Evolutionary conservation across 2,329 filamentous ascomycete species (phyloP).

Genomic region (Basipetospora sp.): DNA sequence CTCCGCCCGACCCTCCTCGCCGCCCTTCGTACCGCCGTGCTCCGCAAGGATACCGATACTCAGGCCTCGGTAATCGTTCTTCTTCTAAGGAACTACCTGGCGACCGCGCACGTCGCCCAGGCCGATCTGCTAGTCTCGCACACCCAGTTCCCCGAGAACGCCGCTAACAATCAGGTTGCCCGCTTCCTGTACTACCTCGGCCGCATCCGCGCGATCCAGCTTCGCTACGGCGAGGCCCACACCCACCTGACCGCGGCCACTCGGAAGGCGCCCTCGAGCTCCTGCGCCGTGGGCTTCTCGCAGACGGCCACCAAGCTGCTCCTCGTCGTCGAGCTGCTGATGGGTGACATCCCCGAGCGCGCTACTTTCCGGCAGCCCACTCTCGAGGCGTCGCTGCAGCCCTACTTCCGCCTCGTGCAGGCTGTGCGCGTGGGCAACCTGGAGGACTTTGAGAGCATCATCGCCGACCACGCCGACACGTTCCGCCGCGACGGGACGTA

Average conservation of each 20-base stretch:
- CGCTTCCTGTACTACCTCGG: slow-evolving; percentile 95
- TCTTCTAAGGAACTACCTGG: slow-evolving; percentile 86
- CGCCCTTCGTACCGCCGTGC: slow-evolving; percentile 82
- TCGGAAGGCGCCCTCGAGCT: slow-evolving; percentile 81
- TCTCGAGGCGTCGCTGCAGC: slow-evolving; percentile 74
- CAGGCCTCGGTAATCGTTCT: slow-evolving; percentile 92
- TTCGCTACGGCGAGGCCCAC: slow-evolving; percentile 93
- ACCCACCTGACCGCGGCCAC: slow-evolving; percentile 86
- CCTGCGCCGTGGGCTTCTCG: slow-evolving; percentile 82
- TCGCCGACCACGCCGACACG: slow-evolving; percentile 63
- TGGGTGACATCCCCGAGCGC: slow-evolving; percentile 96
- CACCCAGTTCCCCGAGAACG: slow-evolving; percentile 84
- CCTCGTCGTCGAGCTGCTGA: slow-evolving; percentile 86
- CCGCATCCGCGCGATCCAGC: slow-evolving; percentile 87
- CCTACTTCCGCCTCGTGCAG: slow-evolving; percentile 87
- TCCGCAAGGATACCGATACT: slow-evolving; percentile 94
- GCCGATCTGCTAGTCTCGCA: slow-evolving; percentile 91
- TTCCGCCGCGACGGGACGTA: slow-evolving; percentile 94
- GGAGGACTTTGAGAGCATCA: slow-evolving; percentile 78
- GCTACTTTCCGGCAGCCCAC: slow-evolving; percentile 81
- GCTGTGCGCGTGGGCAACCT: slow-evolving; percentile 93
- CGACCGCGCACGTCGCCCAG: slow-evolving; percentile 91
- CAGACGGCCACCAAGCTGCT: slow-evolving; percentile 94
- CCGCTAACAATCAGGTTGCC: slow-evolving; percentile 95
- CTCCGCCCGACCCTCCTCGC: slow-evolving; percentile 77